Evolutionary conservation across 345 rosid species (phyloP), one percentile per base, ranked within the genome.

Genomic region (Salix brachista): DNA sequence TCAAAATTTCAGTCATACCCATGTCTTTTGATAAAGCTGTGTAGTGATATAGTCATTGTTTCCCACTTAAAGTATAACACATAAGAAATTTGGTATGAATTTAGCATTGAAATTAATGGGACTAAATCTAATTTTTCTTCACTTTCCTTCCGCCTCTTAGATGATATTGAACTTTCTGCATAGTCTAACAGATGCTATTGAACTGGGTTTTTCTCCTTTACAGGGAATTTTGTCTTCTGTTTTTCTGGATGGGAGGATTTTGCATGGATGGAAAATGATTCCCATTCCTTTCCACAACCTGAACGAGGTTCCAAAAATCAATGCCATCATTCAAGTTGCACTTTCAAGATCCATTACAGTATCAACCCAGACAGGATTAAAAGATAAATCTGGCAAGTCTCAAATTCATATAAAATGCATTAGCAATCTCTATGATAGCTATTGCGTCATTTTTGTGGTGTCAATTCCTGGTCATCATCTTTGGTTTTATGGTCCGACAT

Each of bases 211-310:
- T 58, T 48, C 54, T 3, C 46, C 44, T 76, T 65, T 80, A 70
- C 83, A 95, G 97, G 99, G 97, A 61, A 92, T 95, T 65, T 79
- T 95, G 66, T 91, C 96, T 80, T 80, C 90, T 11, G 94, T 91
- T 76, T 92, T 85, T 80, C 79, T 95, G 23, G 90, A 89, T 76
- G 90, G 89, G 62, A 76, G 81, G 46, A 66, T 76, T 87, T 87
- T 91, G 84, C 81, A 80, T 4, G 85, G 91, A 41, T 95, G 99
- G 99, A 92, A 89, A 86, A 91, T 92, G 94, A 71, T 87, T 78
- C 72, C 90, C 34, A 42, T 95, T 83, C 97, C 97, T 75, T 78
- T 95, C n/a, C 87, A 86, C 71, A 89, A 88, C 84, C 86, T 89
- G 80, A 91, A 91, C 77, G 90, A 89, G 79, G 73, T 46, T 41